Conservation (phyloP, 169 alveolate genomes). For the Plasmodium cynomolgi region DNA sequence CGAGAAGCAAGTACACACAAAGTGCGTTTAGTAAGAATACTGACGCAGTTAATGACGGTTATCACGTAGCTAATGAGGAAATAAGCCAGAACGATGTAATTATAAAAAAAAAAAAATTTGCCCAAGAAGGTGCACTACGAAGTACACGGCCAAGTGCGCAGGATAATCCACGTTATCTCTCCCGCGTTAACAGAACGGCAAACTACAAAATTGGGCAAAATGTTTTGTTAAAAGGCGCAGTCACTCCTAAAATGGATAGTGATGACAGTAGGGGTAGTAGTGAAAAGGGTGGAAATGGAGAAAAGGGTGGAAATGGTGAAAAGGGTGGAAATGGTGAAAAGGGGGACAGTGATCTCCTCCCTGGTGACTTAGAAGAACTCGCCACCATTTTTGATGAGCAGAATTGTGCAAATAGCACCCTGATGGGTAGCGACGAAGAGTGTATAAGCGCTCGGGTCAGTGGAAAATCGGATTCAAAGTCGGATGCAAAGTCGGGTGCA, state of each 20-base stretch:
- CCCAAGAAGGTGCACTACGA: neutral
- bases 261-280: neutral
- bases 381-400: neutral
- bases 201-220: neutral
- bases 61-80: neutral
- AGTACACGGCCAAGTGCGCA: neutral
- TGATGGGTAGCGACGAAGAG: neutral
- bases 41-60: neutral
- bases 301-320: neutral
- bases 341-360: neutral
- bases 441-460: neutral
- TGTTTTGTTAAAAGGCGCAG: neutral
- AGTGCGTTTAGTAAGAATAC: neutral
- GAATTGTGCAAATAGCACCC: neutral
- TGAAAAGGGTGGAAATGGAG: neutral
- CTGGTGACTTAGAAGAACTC: neutral
- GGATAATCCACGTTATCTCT: neutral
- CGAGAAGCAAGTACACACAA: neutral
- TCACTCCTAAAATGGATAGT: neutral
- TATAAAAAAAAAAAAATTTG: neutral
- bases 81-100: neutral
- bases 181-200: neutral
- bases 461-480: neutral
- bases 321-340: neutral
- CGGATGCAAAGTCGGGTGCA: neutral